These are phyloP conservation scores for Podosphaera aphanis DNA, from an alignment of 2,329 filamentous ascomycete species.

Conservation along the genomic window DNA sequence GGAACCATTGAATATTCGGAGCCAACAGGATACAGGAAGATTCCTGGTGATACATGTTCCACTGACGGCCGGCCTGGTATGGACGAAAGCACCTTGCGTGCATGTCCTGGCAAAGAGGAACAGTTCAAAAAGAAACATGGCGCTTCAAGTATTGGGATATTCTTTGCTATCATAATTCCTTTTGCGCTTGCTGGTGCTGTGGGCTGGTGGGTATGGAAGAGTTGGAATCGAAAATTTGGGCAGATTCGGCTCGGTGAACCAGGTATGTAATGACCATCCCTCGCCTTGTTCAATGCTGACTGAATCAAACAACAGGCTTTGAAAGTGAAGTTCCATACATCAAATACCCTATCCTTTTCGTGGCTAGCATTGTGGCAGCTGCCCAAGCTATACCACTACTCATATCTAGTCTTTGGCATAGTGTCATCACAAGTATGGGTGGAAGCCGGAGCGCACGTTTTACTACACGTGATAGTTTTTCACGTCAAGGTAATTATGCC, in stretches of 20 bases:
- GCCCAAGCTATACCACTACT: constrained; percentile 45
- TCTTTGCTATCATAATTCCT: constrained; percentile 65
- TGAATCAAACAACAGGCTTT: constrained; percentile 19
- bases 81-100: constrained; percentile 35
- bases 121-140: constrained; percentile 58
- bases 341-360: constrained; percentile 54
- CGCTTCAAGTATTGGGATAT: constrained; percentile 48
- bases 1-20: constrained; percentile 58
- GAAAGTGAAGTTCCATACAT: constrained; percentile 57
- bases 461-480: constrained; percentile 74
- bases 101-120: constrained; percentile 60
- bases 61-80: constrained; percentile 42
- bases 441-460: constrained; percentile 32
- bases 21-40: constrained; percentile 67
- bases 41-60: constrained; percentile 66
- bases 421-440: constrained; percentile 26
- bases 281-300: neutral
- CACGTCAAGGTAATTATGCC: constrained; percentile 67
- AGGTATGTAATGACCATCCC: constrained; percentile 12
- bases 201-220: constrained; percentile 67
- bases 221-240: constrained; percentile 78
- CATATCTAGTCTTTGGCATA: constrained; percentile 48
- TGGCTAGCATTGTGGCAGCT: constrained; percentile 40
- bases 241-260: constrained; percentile 71
- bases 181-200: constrained; percentile 44